Conservation (phyloP, 2,329 filamentous ascomycete species). For the Pestalotiopsis sp. region DNA sequence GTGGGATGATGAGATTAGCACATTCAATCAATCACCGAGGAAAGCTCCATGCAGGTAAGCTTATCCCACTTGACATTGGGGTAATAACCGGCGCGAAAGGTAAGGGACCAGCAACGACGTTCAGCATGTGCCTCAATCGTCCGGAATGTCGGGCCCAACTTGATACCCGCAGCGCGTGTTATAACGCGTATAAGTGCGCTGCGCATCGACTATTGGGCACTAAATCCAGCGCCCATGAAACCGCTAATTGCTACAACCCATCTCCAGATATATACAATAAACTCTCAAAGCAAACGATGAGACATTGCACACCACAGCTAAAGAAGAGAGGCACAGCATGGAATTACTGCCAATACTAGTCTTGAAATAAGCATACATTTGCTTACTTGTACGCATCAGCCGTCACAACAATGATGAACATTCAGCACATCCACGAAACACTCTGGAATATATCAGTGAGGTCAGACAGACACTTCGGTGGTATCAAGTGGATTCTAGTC, state of each 20-base stretch:
- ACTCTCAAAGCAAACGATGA: not conserved
- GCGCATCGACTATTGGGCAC: not conserved
- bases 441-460: too few species aligned
- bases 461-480: too few species aligned
- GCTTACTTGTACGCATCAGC: too few species aligned
- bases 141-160: slow-evolving; percentile 8
- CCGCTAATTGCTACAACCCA: not conserved
- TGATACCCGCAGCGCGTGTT: not conserved
- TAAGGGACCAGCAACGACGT: not conserved
- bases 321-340: too few species aligned
- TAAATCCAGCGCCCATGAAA: not conserved
- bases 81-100: not conserved
- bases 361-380: too few species aligned
- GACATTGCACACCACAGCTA: not conserved
- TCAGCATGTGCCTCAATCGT: not conserved
- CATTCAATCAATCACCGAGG: not conserved
- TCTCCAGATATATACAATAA: too few species aligned
- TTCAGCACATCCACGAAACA: too few species aligned
- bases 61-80: not conserved
- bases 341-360: too few species aligned
- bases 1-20: slow-evolving; percentile 1
- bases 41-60: slow-evolving; percentile 6
- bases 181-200: not conserved
- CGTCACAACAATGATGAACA: too few species aligned
- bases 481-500: too few species aligned